Evolutionary conservation across 805 yeast species (phyloP).

Genomic region (Metschnikowia gelsemii): DNA sequence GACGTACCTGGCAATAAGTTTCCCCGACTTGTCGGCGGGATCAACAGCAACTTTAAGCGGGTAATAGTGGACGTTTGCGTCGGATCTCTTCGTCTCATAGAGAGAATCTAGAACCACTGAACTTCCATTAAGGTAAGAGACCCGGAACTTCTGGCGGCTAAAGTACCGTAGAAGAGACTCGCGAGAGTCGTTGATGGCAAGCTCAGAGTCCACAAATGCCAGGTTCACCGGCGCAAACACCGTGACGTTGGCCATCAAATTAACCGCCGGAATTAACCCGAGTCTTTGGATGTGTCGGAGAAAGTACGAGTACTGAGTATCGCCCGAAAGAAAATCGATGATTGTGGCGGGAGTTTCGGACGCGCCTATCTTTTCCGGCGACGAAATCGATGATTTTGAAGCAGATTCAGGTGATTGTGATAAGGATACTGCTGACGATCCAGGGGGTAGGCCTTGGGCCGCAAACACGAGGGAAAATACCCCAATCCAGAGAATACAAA

Average conservation of each 20-base stretch:
- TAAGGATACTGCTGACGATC: too few species aligned
- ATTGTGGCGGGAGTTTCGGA: constrained; percentile 42
- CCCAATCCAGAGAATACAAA: too few species aligned
- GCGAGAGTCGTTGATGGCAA: constrained; percentile 21
- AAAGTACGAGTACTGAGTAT: constrained; percentile 66
- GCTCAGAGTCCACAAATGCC: constrained; percentile 51
- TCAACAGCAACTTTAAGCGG: constrained; percentile 21
- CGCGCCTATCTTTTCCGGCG: neutral
- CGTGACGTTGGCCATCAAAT: constrained; percentile 61
- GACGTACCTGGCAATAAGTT: constrained; percentile 28
- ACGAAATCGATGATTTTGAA: neutral
- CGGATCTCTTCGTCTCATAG: constrained; percentile 16
- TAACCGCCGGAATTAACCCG: constrained; percentile 62
- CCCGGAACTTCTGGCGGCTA: constrained; percentile 32
- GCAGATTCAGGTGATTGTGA: too few species aligned
- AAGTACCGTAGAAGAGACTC: constrained; percentile 30
- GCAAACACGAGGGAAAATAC: too few species aligned
- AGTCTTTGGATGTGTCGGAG: constrained; percentile 58
- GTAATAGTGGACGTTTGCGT: constrained; percentile 4
- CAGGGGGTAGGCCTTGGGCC: too few species aligned
- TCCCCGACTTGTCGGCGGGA: constrained; percentile 26
- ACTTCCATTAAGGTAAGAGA: constrained; percentile 28
- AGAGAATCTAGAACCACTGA: constrained; percentile 34
- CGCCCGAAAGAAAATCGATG: constrained; percentile 65
- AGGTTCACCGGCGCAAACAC: constrained; percentile 79